Evolutionary conservation across 106 monocot species (phyloP).

Genomic region (Dendrobium chrysotoxum): DNA sequence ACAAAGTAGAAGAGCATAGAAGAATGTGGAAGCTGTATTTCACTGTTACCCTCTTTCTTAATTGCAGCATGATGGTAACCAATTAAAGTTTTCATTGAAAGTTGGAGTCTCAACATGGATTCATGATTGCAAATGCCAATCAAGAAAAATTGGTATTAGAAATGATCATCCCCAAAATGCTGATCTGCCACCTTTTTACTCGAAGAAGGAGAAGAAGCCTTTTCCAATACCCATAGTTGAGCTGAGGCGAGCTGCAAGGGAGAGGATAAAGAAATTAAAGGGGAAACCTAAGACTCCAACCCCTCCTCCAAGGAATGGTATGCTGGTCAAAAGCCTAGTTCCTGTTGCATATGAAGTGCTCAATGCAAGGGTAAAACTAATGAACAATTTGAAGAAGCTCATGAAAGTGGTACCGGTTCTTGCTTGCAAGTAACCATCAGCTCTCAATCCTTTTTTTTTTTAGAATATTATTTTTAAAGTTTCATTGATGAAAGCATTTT

Average conservation of each 20-base stretch:
- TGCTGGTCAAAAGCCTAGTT: conserved; percentile 72
- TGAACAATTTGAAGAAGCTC: conserved; percentile 84
- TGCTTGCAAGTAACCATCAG: conserved; percentile 81
- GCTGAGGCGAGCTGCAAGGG: conserved; percentile 80
- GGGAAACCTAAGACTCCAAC: conserved; percentile 60
- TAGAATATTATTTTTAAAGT: background rate
- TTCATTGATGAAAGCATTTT: background rate
- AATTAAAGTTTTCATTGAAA: conserved; percentile 14
- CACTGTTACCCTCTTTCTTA: background rate
- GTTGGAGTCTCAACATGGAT: conserved; percentile 20
- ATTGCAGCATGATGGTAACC: conserved; percentile 28
- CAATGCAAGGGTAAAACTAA: conserved; percentile 71
- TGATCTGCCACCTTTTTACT: conserved; percentile 80
- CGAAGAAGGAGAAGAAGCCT: conserved; percentile 94
- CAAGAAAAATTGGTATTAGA: conserved; percentile 27
- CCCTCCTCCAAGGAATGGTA: conserved; percentile 82
- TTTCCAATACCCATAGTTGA: conserved; percentile 91
- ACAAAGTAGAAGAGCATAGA: background rate
- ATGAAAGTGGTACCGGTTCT: conserved; percentile 77
- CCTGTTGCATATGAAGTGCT: conserved; percentile 82
- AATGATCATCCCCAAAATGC: conserved; percentile 73
- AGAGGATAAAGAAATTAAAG: conserved; percentile 61
- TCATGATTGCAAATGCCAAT: conserved; percentile 1
- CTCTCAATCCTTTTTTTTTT: background rate
- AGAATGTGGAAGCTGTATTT: background rate